phyloP scores from a whole-genome alignment of 2,329 filamentous ascomycete genomes.

The Rutstroemia sydowiana region DNA sequence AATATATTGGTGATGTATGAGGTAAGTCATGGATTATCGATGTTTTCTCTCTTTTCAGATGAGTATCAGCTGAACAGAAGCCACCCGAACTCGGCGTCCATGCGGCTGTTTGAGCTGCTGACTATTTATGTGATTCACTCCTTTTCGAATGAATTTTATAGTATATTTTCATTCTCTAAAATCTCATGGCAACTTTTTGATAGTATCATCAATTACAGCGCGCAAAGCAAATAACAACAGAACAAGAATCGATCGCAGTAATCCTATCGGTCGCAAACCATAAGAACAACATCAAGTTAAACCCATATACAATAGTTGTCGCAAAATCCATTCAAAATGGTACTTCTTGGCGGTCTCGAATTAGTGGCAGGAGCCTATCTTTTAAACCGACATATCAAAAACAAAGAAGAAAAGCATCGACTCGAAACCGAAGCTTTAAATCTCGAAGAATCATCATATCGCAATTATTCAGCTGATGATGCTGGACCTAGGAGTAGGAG shows the following conservation, averaged over 20 bases:
- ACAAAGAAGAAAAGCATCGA: conserved; percentile 29
- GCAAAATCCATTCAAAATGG: conserved; percentile 31
- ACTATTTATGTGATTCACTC: background rate
- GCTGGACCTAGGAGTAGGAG: conserved; percentile 4
- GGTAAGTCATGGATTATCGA: background rate
- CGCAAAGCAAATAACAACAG: no score
- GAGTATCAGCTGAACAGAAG: background rate
- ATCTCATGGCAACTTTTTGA: no score
- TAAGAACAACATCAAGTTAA: background rate
- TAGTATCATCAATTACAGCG: no score
- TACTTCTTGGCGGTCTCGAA: conserved; percentile 39
- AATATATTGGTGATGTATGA: no score
- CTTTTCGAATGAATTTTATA: background rate
- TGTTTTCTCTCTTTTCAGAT: background rate
- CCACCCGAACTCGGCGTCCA: background rate
- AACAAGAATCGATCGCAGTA: background rate
- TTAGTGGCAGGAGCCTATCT: conserved; percentile 27
- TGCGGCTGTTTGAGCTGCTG: background rate
- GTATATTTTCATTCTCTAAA: background rate
- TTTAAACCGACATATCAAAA: conserved; percentile 26
- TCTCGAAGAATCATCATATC: conserved; percentile 13
- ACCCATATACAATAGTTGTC: background rate
- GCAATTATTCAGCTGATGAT: conserved; percentile 8
- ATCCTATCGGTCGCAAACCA: background rate
- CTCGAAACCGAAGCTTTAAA: conserved; percentile 22